phyloP scores from a whole-genome alignment of 2,329 filamentous ascomycete species.

The Xylaria hypoxylon region DNA sequence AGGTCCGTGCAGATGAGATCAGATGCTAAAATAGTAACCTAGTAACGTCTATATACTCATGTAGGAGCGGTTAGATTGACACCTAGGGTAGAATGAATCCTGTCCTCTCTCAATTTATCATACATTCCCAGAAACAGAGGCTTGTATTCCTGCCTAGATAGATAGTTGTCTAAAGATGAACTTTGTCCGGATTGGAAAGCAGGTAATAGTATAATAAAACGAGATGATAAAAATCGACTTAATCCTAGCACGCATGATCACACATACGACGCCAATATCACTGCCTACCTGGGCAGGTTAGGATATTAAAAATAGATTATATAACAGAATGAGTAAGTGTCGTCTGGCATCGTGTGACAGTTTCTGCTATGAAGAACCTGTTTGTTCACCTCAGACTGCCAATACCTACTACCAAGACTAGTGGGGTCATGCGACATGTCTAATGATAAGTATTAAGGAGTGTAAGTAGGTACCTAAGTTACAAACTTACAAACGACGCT shows the following conservation, averaged over 20 bases:
- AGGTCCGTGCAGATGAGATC: neutral
- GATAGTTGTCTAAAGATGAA: neutral
- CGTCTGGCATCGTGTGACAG: neutral
- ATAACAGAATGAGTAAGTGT: neutral
- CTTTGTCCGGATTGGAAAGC: conserved; percentile 3
- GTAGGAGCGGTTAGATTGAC: neutral
- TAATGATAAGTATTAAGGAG: neutral
- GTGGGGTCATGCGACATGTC: conserved; percentile 5
- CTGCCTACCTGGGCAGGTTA: neutral
- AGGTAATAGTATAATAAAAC: neutral
- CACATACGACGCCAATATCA: neutral
- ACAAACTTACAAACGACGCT: too few species aligned
- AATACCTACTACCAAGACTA: neutral
- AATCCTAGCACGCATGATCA: conserved; percentile 3
- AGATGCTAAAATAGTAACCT: conserved; percentile 1
- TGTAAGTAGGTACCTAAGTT: too few species aligned
- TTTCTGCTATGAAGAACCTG: neutral
- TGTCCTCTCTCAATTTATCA: conserved; percentile 8
- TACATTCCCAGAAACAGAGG: conserved; percentile 4
- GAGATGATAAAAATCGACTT: neutral
- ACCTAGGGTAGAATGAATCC: conserved; percentile 1
- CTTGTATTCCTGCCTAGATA: conserved; percentile 1
- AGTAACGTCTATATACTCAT: neutral
- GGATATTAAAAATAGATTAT: neutral
- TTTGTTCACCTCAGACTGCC: neutral